These are phyloP conservation scores for Ophiognomonia clavigignenti-juglandacearum DNA, from an alignment of 2,329 filamentous ascomycete species.

Conservation along the genomic window DNA sequence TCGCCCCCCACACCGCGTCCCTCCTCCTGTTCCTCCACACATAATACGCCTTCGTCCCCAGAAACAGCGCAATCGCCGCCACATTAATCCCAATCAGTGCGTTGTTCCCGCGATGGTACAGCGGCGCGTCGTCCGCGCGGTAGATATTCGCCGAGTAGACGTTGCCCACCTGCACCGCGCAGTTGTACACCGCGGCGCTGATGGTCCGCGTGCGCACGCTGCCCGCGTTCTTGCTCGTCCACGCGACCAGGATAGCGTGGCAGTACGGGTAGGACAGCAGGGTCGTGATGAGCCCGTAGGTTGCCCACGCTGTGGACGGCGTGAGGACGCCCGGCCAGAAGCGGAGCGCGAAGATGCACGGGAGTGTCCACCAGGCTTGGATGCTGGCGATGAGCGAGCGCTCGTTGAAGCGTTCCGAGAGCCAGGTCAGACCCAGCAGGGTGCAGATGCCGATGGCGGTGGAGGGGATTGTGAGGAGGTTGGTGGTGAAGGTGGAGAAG, in stretches of 20 bases:
- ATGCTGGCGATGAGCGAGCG: conserved; percentile 40
- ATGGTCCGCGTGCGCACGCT: conserved; percentile 56
- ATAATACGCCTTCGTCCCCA: conserved; percentile 50
- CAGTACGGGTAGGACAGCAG: conserved; percentile 51
- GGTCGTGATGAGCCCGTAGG: conserved; percentile 43
- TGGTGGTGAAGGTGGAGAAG: conserved; percentile 50
- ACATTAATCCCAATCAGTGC: conserved; percentile 45
- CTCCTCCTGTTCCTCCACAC: conserved; percentile 42
- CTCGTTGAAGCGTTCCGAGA: conserved; percentile 47
- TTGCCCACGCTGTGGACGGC: conserved; percentile 41
- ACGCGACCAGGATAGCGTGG: conserved; percentile 55
- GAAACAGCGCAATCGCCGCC: conserved; percentile 44
- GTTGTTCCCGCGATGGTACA: conserved; percentile 50
- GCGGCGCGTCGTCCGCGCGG: conserved; percentile 47
- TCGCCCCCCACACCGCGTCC: conserved; percentile 40
- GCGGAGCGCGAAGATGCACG: conserved; percentile 45
- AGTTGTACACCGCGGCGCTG: conserved; percentile 54
- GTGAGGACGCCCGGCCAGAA: conserved; percentile 38
- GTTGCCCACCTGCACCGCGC: conserved; percentile 30
- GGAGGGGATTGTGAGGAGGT: conserved; percentile 51
- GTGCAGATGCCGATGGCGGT: conserved; percentile 46
- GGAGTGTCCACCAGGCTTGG: conserved; percentile 49
- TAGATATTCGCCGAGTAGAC: conserved; percentile 42
- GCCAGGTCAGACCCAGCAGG: conserved; percentile 44
- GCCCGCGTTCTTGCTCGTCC: conserved; percentile 54